Base-by-base conservation (phyloP, 2,329 filamentous ascomycete genomes). In the Sclerotinia minor region DNA sequence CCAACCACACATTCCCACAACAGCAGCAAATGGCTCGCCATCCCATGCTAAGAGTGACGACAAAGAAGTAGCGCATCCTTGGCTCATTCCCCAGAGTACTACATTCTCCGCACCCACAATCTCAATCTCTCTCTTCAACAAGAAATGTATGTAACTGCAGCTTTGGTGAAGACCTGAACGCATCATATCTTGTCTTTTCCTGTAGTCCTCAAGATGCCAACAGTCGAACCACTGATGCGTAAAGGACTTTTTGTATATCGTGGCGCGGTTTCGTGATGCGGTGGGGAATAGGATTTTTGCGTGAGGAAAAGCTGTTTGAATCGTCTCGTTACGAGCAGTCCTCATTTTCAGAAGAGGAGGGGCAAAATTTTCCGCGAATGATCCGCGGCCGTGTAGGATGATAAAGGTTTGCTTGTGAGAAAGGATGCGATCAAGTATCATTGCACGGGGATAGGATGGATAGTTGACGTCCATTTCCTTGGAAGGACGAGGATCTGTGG, bases 11-110 rank as follows among this genome's bases (percentile, higher is more conserved):
- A 84, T 80, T 0, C 79, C 80, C n/a, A 63, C 59, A 6, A n/a
- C 19, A 29, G 26, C 45, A 0, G 76, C 81, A 44, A 84, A 68
- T 2, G 75, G 64, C 21, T 74, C 72, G 0, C 78, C 80, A 13
- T 81, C 76, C 81, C 82, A 83, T 74, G 15, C 38, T 66, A 86
- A 67, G 67, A 80, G 70, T 13, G 80, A 76, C 24, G 79, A 72
- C 68, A 86, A 75, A 53, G 81, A 41, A 41, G 38, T 80, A 3
- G 84, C 84, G 70, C 82, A 84, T 0, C 84, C 85, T 70, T 86
- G 84, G 60, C 85, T 86, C 24, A 86, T 73, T 0, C 84, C 84
- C 50, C 82, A 81, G 0, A 87, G 69, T 1, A 84, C 73, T 0
- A 86, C 74, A 53, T 79, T 81, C 17, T 71, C 64, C 0, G 77